A percentile compares a stretch with the other conserved stretches of the same genome.
These are phyloP conservation scores for Termitomyces eurrhizus DNA, from an alignment of 768 basidiomycete genomes.

Conservation along the genomic window DNA sequence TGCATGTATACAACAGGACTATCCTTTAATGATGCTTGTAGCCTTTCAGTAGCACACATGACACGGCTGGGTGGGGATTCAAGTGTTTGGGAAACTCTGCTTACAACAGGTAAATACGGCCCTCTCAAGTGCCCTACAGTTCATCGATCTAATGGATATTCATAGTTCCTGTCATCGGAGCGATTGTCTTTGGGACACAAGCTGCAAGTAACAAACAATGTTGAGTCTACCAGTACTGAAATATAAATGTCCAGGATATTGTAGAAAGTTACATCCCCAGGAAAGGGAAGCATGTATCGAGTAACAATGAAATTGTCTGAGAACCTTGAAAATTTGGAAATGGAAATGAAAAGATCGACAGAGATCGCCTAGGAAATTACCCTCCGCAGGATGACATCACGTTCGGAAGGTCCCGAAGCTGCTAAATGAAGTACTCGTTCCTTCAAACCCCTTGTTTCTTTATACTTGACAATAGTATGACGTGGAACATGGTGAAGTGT, in stretches of 20 bases:
- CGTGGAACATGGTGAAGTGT: too few relatives aligned
- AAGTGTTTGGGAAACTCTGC: not conserved
- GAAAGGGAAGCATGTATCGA: not conserved
- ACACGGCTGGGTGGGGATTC: not conserved
- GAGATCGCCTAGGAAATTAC: not conserved
- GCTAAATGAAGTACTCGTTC: not conserved
- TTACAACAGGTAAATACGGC: not conserved
- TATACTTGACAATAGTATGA: too few relatives aligned
- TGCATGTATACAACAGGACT: not conserved
- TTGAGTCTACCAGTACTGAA: not conserved
- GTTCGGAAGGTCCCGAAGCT: not conserved
- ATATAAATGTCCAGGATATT: not conserved
- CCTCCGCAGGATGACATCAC: not conserved
- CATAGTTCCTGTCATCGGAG: not conserved
- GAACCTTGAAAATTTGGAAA: not conserved
- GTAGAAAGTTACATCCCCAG: not conserved
- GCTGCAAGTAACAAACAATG: not conserved
- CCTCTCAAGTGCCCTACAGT: not conserved
- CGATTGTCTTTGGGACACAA: not conserved
- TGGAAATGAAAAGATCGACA: not conserved
- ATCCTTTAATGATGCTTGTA: not conserved
- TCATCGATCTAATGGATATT: not conserved
- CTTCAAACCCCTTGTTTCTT: not conserved
- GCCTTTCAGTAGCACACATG: not conserved
- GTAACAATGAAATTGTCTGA: not conserved